Percentiles rank a stretch among this genome's conserved stretches.
Evolutionary conservation across 2,329 filamentous ascomycete species (phyloP).

Genomic region (Pleurostoma richardsiae): DNA sequence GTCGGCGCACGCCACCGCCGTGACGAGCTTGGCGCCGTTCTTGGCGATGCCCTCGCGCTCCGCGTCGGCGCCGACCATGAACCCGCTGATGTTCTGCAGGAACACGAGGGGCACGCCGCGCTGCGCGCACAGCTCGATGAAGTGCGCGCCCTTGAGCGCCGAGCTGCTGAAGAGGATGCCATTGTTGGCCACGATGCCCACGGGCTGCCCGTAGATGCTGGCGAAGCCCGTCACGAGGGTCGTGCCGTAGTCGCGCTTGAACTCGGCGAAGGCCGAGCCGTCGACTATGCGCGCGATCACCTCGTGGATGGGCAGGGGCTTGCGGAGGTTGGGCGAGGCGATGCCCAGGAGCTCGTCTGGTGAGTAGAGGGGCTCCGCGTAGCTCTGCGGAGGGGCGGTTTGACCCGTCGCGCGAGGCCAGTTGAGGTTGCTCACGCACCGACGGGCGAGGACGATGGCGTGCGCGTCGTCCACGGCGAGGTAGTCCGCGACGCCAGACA

Average conservation of each 20-base stretch:
- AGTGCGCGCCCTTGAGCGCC: conserved; percentile 90
- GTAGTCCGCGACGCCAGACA: conserved; percentile 93
- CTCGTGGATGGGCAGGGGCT: conserved; percentile 80
- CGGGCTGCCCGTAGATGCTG: conserved; percentile 79
- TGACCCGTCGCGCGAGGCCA: conserved; percentile 56
- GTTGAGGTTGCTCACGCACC: conserved; percentile 85
- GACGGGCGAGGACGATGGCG: conserved; percentile 76
- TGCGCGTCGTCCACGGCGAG: conserved; percentile 92
- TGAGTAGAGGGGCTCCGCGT: conserved; percentile 72
- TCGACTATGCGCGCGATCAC: conserved; percentile 92
- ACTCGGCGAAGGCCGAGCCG: conserved; percentile 84
- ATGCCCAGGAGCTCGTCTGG: conserved; percentile 80
- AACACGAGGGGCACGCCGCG: conserved; percentile 87
- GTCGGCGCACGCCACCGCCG: conserved; percentile 86
- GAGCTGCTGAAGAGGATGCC: conserved; percentile 90
- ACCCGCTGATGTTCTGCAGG: conserved; percentile 93
- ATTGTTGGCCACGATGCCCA: conserved; percentile 93
- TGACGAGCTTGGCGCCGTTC: conserved; percentile 95
- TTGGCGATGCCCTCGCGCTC: conserved; percentile 96
- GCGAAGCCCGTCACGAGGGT: conserved; percentile 92
- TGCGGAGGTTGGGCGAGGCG: conserved; percentile 82
- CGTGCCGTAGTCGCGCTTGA: conserved; percentile 86
- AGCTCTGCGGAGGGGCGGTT: conserved; percentile 32
- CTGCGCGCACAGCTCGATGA: conserved; percentile 90
- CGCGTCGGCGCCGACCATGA: conserved; percentile 94